These are phyloP conservation scores for Fusarium proliferatum DNA, from an alignment of 2,329 filamentous ascomycete genomes.

Conservation along the genomic window DNA sequence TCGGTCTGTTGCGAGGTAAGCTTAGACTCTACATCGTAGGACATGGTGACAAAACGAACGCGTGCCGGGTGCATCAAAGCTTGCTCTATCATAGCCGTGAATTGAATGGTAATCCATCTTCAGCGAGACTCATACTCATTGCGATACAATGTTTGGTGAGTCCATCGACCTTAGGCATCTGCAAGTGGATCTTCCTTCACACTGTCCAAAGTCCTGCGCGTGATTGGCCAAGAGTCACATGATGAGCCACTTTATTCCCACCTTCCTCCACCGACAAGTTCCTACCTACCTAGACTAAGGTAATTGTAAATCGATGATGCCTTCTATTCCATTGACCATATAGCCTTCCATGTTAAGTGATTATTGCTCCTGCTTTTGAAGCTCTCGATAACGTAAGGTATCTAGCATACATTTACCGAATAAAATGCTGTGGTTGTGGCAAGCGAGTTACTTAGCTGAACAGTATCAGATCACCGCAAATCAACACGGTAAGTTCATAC, in stretches of 20 bases:
- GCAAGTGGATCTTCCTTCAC: constrained; percentile 24
- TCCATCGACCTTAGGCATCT: constrained; percentile 7
- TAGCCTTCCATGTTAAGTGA: not conserved
- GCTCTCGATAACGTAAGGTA: not conserved
- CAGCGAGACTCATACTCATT: constrained; percentile 41
- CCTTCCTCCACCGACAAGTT: not conserved
- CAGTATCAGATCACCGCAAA: constrained; percentile 24
- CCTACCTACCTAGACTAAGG: not conserved
- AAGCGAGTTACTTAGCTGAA: not conserved
- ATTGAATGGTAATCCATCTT: constrained; percentile 69
- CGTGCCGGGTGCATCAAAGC: constrained; percentile 66
- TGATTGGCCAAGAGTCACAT: constrained; percentile 33
- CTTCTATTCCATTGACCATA: not conserved
- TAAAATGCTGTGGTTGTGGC: not conserved
- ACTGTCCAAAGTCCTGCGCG: not conserved
- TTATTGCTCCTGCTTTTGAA: not conserved
- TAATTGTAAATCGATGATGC: not conserved
- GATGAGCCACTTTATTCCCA: not conserved
- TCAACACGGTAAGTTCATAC: not conserved
- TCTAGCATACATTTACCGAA: too few relatives aligned
- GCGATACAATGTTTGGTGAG: constrained; percentile 23
- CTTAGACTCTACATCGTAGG: constrained; percentile 1
- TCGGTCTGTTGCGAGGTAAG: constrained; percentile 65
- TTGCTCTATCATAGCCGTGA: constrained; percentile 70
- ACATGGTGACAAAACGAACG: constrained; percentile 55